phyloP scores from a whole-genome alignment of 306 rosid genomes.

The Carpinus fangiana region DNA sequence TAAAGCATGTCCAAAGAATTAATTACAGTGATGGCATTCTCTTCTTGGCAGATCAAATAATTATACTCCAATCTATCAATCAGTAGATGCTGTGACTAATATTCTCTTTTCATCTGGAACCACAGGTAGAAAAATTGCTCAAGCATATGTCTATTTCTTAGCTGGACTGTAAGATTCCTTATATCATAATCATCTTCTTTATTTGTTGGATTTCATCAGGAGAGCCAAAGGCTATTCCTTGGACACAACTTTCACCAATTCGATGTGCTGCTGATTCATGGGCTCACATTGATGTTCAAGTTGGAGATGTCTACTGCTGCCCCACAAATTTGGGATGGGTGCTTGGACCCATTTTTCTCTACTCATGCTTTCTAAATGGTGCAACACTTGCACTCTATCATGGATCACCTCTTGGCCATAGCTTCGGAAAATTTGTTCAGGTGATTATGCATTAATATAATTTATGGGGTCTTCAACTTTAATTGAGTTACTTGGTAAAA shows the following conservation, averaged over 20 bases:
- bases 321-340: constrained; percentile 98
- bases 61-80: constrained; percentile 59
- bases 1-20: background rate
- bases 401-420: constrained; percentile 90
- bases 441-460: constrained; percentile 31
- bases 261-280: constrained; percentile 75
- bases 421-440: constrained; percentile 92
- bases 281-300: constrained; percentile 60
- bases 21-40: background rate
- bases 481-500: constrained; percentile 6
- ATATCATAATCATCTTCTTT: constrained; percentile 23
- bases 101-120: constrained; percentile 97
- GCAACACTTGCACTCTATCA: constrained; percentile 92
- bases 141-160: constrained; percentile 8
- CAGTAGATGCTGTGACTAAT: constrained; percentile 66
- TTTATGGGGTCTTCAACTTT: background rate
- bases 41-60: constrained; percentile 55
- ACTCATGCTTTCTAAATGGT: constrained; percentile 67
- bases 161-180: background rate
- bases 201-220: constrained; percentile 45
- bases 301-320: constrained; percentile 76
- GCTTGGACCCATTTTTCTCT: constrained; percentile 74
- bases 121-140: constrained; percentile 55
- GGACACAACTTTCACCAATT: constrained; percentile 91
- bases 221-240: constrained; percentile 94